phyloP scores from a whole-genome alignment of 768 basidiomycete species.

The Pisolithus albus region DNA sequence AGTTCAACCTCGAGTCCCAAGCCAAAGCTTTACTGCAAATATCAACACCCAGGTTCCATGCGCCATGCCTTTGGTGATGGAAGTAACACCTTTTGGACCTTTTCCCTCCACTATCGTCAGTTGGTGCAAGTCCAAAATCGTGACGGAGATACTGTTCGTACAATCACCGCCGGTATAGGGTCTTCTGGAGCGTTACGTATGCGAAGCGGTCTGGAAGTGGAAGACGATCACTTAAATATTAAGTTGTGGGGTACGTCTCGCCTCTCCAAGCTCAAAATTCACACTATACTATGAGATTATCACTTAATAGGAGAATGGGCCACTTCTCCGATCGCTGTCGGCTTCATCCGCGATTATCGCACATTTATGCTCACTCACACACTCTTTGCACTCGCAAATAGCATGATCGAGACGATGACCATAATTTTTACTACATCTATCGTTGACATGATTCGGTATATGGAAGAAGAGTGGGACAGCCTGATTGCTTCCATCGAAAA shows the following conservation, averaged over 20 bases:
- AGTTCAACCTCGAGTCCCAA: slow-evolving; percentile 15
- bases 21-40: slow-evolving; percentile 15
- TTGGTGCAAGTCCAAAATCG: slow-evolving; percentile 4
- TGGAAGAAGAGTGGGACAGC: slow-evolving; percentile 15
- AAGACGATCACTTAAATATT: slow-evolving; percentile 11
- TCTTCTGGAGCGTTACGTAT: slow-evolving; percentile 13
- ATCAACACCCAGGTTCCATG: slow-evolving; percentile 9
- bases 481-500: slow-evolving; percentile 10
- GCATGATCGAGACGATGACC: slow-evolving; percentile 6
- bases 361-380: slow-evolving; percentile 14
- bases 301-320: slow-evolving; percentile 7
- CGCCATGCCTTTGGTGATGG: not conserved
- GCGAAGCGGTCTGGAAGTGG: slow-evolving; percentile 8
- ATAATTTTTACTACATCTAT: slow-evolving; percentile 9
- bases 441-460: slow-evolving; percentile 14
- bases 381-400: slow-evolving; percentile 17
- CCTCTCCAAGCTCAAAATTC: not conserved
- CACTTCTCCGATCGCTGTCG: slow-evolving; percentile 12
- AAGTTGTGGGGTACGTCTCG: slow-evolving; percentile 3
- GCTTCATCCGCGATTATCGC: slow-evolving; percentile 13
- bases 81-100: slow-evolving; percentile 14
- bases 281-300: no score
- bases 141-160: not conserved
- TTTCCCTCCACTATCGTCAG: slow-evolving; percentile 12
- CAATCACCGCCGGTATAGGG: slow-evolving; percentile 7